Base-by-base conservation (phyloP, 176 grass and related monocot species). In the Microstegium vimineum region DNA sequence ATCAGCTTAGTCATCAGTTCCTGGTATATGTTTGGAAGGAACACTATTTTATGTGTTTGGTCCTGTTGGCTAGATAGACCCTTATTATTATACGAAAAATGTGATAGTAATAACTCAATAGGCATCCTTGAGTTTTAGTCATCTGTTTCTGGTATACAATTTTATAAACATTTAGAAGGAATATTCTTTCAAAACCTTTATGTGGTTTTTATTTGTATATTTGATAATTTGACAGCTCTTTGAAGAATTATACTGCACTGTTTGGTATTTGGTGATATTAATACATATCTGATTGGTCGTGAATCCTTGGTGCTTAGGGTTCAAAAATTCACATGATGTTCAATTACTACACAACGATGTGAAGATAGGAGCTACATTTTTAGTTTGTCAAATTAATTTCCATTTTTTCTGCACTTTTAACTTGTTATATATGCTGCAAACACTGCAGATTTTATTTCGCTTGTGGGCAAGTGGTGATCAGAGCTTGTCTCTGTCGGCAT, bases 401-500 rank as follows among this genome's bases (percentile, higher is more conserved):
- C 31, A 8, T 62, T 38, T 10, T 73, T 72, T 15, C 15, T 56
- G n/a, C 22, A 3, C 40, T 66, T 62, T 51, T 79, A 43, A n/a
- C 70, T 80, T 31, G 47, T 70, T 4, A 8, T 23, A 25, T 75
- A 56, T 79, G 25, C 67, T 49, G 22, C 66, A 72, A 81, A 30
- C 30, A 31, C 35, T 90, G 81, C 92, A 95, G 96, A 90, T 93
- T 67, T 86, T 90, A 59, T 45, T 95, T 85, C 88, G 75, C 82
- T 90, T 98, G 36, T 98, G 96, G 96, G 90, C 90, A 64, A 95
- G 86, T 78, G 93, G 89, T 62, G 93, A 93, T 67, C 84, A 90
- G 73, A 76, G 62, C 64, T 88, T 98, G 65, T 95, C 86, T 74
- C 75, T 81, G 41, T 88, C 90, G 37, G 86, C 96, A 65, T 95